Conservation (phyloP, 2,329 filamentous ascomycete genomes). For the Talaromyces islandicus region DNA sequence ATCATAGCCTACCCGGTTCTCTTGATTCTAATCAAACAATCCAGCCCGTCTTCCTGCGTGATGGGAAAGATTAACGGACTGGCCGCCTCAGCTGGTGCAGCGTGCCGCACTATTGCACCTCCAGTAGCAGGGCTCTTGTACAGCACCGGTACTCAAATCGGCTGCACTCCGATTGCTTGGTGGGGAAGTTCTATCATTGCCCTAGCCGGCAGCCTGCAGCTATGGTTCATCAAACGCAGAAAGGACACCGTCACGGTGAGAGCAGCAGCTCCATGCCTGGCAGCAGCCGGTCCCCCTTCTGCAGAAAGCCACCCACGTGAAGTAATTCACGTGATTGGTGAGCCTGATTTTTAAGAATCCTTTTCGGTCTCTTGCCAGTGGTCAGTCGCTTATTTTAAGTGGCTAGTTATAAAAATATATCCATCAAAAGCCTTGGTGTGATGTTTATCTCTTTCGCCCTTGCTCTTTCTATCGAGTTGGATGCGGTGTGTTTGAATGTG, state of each 20-base stretch:
- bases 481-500: background rate
- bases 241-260: slow-evolving; percentile 38
- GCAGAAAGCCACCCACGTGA: slow-evolving; percentile 8
- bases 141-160: slow-evolving; percentile 51
- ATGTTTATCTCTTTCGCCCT: background rate
- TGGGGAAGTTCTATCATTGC: slow-evolving; percentile 55
- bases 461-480: background rate
- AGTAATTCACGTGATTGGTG: slow-evolving; percentile 8
- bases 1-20: slow-evolving; percentile 64
- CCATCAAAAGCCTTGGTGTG: background rate
- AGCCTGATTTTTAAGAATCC: background rate
- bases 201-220: slow-evolving; percentile 49
- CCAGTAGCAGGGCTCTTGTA: slow-evolving; percentile 64
- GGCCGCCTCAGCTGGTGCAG: slow-evolving; percentile 65
- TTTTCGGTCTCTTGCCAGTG: background rate
- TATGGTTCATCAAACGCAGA: slow-evolving; percentile 50
- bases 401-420: background rate
- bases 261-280: slow-evolving; percentile 25
- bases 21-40: slow-evolving; percentile 67
- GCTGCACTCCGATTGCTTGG: slow-evolving; percentile 58
- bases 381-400: no score
- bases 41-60: slow-evolving; percentile 55
- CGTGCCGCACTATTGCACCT: slow-evolving; percentile 63
- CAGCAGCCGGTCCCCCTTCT: slow-evolving; percentile 10
- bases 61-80: slow-evolving; percentile 68